Evolutionary conservation across 2,329 filamentous ascomycete genomes (phyloP), one percentile per base, ranked within the genome.

Genomic region (Oidium heveae): DNA sequence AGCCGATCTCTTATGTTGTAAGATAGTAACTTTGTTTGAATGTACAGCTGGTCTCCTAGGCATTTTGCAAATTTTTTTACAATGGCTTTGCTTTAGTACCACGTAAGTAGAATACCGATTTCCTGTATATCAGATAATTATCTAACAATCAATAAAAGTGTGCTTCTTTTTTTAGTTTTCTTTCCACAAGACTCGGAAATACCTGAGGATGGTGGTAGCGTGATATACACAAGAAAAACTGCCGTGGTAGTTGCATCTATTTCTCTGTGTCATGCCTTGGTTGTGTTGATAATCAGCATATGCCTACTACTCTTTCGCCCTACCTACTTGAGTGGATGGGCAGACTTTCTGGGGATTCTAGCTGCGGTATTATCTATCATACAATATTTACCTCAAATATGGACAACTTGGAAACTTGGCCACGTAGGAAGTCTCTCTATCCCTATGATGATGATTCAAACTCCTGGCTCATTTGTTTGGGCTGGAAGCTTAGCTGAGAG

Each of bases 381-480:
- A 22, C 91, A 98, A 68, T 98, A 96, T 67, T 71, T 98, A 16
- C 91, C 91, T 0, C 91, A 98, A 68, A 94, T 98, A 59, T 87
- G 80, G 70, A 95, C 84, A 54, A 98, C 91, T 0, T 93, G 85
- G 69, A 76, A 73, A 54, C 71, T 95, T 56, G 84, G 89, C 65
- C 82, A 88, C 62, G 83, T 94, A 1, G 87, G 87, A 55, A 94
- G 87, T 66, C 70, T 98, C 61, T 94, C 86, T 63, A 91, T 98
- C 55, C 82, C 86, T 4, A 96, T 95, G 83, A 96, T 98, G 88
- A 84, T 84, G 65, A 94, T 98, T 36, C 91, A 98, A 67, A 95
- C 89, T 0, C 91, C 91, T 0, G 91, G 91, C 0, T 87, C 86
- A 56, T 81, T 94, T 61, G 70, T 98, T 7, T 96, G 94, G 69